Evolutionary conservation across 116 monocot species (phyloP), one percentile per base, ranked within the genome.

Genomic region (Iris pallida): DNA sequence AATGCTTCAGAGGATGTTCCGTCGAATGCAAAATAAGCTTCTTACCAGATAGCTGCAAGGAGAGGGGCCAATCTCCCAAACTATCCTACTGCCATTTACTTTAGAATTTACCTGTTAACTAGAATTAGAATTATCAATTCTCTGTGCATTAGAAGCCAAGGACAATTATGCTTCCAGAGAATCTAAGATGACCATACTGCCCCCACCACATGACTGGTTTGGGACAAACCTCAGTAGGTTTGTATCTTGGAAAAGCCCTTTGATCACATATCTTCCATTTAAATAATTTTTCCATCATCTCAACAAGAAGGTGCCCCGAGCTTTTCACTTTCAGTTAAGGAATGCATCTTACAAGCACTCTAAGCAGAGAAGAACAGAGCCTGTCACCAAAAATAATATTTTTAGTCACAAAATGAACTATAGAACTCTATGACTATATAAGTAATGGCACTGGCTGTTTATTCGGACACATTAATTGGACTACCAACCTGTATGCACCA

Each of bases 21-120:
- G 74, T 99, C 99, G 83, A 99, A 99, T 59, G 90, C 88, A 99
- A 99, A 59, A 99, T 93, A 20, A 99, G 90, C 30, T 93, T 99
- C 74, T 90, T 99, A 20, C 99, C 99, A 48, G 85, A 80, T 65
- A 99, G 60, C 77, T 93, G 99, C 62, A 75, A 73, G 53, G 88
- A 83, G 45, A 99, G 86, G 59, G 42, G 65, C 74, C 65, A 99
- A 64, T 73, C 83, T 99, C 99, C 99, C 99, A 99, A 62, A 93
- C 90, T 66, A 93, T 84, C n/a, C 88, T 93, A 77, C 88, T 93
- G 12, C 86, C 81, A 69, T 99, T 88, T 45, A 73, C 45, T 69
- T 88, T 99, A 42, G 61, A 13, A 75, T 59, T 93, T 19, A 75
- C 88, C 52, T 86, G 90, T 60, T 83, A 90, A 30, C 30, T 30